phyloP scores from a whole-genome alignment of 2,329 filamentous ascomycete species.

The Fragosphaeria purpurea region DNA sequence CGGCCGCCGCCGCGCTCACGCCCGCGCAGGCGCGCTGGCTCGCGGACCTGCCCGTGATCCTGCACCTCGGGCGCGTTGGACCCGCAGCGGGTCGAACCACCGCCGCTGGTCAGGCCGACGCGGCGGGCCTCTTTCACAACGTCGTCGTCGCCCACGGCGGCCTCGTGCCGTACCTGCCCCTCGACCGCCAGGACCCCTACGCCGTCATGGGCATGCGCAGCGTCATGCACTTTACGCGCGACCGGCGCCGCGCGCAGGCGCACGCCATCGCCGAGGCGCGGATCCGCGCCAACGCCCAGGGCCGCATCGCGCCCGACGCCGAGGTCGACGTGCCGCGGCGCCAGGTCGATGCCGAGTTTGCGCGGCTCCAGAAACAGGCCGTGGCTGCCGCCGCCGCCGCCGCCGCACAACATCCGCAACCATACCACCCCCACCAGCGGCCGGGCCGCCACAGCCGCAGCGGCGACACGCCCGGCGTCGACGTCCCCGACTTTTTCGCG shows the following conservation, averaged over 20 bases:
- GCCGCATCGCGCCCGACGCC: constrained; percentile 8
- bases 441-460: constrained; percentile 8
- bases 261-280: constrained; percentile 27
- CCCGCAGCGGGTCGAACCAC: no score
- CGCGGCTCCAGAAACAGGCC: constrained; percentile 3
- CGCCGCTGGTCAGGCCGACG: constrained; percentile 26
- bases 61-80: constrained; percentile 54
- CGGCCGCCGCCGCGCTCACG: constrained; percentile 43
- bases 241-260: constrained; percentile 30
- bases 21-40: constrained; percentile 60
- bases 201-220: constrained; percentile 90
- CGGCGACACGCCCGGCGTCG: constrained; percentile 1
- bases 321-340: constrained; percentile 9
- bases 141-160: constrained; percentile 78
- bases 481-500: constrained; percentile 3
- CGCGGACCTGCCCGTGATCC: constrained; percentile 62
- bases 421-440: constrained; percentile 1
- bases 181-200: constrained; percentile 64
- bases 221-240: constrained; percentile 51
- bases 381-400: not conserved
- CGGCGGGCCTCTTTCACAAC: constrained; percentile 25
- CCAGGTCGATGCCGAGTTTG: constrained; percentile 14
- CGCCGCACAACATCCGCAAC: not conserved
- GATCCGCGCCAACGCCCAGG: constrained; percentile 14
- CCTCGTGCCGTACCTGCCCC: constrained; percentile 62